phyloP scores from a whole-genome alignment of 1,284 basidiomycete genomes.

The Meira nashicola region DNA sequence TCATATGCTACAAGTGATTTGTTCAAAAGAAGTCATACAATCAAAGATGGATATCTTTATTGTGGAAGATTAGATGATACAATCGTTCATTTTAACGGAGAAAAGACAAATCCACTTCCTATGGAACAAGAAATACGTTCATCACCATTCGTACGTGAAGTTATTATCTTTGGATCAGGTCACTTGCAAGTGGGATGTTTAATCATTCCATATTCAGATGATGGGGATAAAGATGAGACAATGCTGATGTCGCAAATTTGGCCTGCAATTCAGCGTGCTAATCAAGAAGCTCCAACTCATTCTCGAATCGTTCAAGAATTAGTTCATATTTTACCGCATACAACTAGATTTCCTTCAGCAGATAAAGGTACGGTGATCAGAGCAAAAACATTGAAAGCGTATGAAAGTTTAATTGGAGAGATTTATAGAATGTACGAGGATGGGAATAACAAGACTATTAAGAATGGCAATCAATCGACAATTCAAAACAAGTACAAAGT shows the following conservation, averaged over 20 bases:
- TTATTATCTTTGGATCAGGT: constrained; percentile 62
- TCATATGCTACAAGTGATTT: constrained; percentile 64
- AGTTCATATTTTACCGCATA: neutral
- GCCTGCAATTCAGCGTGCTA: neutral
- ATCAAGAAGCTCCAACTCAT: constrained; percentile 5
- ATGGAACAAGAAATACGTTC: constrained; percentile 44
- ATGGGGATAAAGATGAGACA: constrained; percentile 8
- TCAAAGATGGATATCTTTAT: constrained; percentile 59
- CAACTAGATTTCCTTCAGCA: neutral
- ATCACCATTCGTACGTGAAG: constrained; percentile 57
- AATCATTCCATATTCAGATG: constrained; percentile 60
- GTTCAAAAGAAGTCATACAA: constrained; percentile 57
- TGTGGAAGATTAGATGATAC: constrained; percentile 64
- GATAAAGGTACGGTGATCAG: constrained; percentile 1
- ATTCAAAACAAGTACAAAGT: too few relatives aligned
- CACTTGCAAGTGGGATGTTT: constrained; percentile 60
- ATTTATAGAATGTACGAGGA: neutral
- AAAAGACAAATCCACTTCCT: constrained; percentile 37
- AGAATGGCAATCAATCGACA: neutral
- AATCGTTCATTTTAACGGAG: constrained; percentile 53
- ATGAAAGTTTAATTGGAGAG: neutral
- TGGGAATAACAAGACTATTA: constrained; percentile 32
- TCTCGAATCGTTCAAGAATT: constrained; percentile 2
- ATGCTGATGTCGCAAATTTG: neutral
- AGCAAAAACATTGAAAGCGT: constrained; percentile 1